Percentiles rank a stretch among this genome's conserved stretches.
Evolutionary conservation across 345 rosid species (phyloP).

Genomic region (Rhodomyrtus tomentosa): DNA sequence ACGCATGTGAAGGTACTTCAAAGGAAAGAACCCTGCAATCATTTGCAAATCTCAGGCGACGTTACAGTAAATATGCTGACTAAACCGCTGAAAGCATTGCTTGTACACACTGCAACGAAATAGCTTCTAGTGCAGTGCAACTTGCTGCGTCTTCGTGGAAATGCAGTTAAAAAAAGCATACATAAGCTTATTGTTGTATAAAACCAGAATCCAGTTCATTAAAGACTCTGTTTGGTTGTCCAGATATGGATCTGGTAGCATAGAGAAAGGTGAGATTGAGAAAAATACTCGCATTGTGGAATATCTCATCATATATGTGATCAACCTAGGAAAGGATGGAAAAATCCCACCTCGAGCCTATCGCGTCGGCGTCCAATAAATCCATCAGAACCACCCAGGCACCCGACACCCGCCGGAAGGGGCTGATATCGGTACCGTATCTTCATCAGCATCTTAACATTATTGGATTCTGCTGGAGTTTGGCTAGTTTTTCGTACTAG

Average conservation of each 20-base stretch:
- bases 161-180: neutral
- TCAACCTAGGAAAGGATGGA: neutral
- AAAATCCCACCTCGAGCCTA: neutral
- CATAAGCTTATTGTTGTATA: neutral
- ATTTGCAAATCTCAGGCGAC: neutral
- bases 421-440: neutral
- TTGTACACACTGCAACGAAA: neutral
- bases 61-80: neutral
- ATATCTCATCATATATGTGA: neutral
- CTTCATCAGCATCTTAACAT: neutral
- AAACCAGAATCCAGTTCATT: neutral
- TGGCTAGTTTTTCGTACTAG: neutral
- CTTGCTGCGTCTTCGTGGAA: neutral
- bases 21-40: neutral
- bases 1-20: neutral
- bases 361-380: neutral
- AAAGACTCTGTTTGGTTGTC: neutral
- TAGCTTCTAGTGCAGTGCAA: neutral
- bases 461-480: neutral
- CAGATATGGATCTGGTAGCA: accelerated
- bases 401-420: neutral
- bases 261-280: neutral
- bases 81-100: neutral
- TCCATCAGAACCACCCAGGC: neutral
- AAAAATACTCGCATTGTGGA: neutral